Percentiles rank a stretch among this genome's conserved stretches.
phyloP scores from a whole-genome alignment of 2,329 filamentous ascomycete genomes.

The Colletotrichum graminicola region DNA sequence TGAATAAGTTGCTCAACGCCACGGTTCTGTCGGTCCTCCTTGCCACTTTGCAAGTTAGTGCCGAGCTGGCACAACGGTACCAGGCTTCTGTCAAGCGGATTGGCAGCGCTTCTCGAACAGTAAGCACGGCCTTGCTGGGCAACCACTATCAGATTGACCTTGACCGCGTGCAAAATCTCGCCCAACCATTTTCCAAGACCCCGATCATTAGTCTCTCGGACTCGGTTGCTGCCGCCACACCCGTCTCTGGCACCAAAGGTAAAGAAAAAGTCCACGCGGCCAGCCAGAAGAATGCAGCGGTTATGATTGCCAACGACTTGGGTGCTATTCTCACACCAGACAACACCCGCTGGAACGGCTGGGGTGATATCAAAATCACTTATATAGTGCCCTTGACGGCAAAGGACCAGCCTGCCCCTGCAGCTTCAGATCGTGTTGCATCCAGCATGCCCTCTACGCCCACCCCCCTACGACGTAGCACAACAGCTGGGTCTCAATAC shows the following conservation, averaged over 20 bases:
- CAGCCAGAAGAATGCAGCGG: constrained; percentile 62
- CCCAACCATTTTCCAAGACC: constrained; percentile 84
- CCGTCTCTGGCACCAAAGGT: constrained; percentile 72
- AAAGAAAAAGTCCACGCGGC: constrained; percentile 75
- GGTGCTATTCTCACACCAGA: constrained; percentile 77
- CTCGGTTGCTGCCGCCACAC: constrained; percentile 63
- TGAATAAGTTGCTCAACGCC: constrained; percentile 90
- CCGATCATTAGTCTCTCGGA: constrained; percentile 66
- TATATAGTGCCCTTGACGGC: constrained; percentile 62
- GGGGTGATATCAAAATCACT: constrained; percentile 82
- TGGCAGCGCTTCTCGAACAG: constrained; percentile 71
- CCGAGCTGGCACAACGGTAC: constrained; percentile 92
- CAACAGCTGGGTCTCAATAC: constrained; percentile 64
- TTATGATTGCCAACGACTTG: constrained; percentile 86
- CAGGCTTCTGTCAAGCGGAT: constrained; percentile 87
- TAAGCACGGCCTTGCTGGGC: constrained; percentile 79
- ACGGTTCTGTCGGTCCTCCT: constrained; percentile 84
- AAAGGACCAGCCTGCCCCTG: constrained; percentile 24
- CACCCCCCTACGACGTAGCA: constrained; percentile 79
- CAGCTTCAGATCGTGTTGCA: constrained; percentile 28
- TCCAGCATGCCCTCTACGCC: constrained; percentile 75
- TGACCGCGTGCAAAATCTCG: constrained; percentile 86
- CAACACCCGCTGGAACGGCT: constrained; percentile 75
- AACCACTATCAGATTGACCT: constrained; percentile 87
- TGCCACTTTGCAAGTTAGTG: constrained; percentile 81